A percentile compares a stretch with the other conserved stretches of the same genome.
phyloP scores from a whole-genome alignment of 1,284 basidiomycete genomes.

The Ganoderma lingzhi region DNA sequence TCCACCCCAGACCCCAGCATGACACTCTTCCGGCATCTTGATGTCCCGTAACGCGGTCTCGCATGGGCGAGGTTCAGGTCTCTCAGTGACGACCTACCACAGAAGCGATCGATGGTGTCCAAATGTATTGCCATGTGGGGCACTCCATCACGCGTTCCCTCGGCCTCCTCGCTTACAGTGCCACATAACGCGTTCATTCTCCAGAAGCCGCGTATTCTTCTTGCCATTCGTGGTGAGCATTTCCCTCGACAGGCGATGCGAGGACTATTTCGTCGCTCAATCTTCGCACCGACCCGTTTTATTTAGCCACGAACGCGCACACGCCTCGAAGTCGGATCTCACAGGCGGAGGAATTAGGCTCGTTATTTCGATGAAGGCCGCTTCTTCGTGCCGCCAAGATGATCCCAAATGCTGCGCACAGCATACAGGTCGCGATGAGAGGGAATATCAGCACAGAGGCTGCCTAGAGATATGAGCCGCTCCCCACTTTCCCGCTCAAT shows the following conservation, averaged over 20 bases:
- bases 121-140: neutral
- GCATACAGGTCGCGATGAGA: neutral
- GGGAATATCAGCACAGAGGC: neutral
- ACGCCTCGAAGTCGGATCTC: neutral
- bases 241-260: neutral
- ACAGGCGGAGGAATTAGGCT: neutral
- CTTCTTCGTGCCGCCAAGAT: slow-evolving; percentile 4
- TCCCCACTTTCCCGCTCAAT: neutral
- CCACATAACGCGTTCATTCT: neutral
- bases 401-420: neutral
- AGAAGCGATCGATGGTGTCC: neutral
- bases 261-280: neutral
- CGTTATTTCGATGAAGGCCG: neutral
- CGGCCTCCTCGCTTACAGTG: neutral
- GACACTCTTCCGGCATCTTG: neutral
- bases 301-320: neutral
- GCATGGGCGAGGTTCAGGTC: neutral
- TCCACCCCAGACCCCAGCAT: neutral
- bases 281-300: neutral
- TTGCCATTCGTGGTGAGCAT: neutral
- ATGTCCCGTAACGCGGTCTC: neutral
- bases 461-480: neutral
- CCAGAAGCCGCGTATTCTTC: neutral
- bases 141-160: neutral
- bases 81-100: neutral